phyloP scores from a whole-genome alignment of 2,329 filamentous ascomycete genomes.

The Phaeosphaeriaceae sp. region DNA sequence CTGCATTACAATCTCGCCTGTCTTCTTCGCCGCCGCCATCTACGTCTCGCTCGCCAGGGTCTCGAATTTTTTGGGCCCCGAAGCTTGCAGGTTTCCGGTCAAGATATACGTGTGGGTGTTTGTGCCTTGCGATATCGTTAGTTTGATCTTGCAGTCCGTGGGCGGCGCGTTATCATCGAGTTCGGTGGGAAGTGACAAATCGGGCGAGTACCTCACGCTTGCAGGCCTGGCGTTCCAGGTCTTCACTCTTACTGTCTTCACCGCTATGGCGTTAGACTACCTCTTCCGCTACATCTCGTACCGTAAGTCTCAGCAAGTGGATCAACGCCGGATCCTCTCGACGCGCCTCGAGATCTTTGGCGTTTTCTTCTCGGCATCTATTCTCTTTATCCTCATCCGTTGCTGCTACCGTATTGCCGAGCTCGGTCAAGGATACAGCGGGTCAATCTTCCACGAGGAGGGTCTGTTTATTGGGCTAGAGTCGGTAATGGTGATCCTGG shows the following conservation, averaged over 20 bases:
- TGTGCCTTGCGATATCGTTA: neutral
- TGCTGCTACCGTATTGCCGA: too few species aligned
- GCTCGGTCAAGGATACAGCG: too few species aligned
- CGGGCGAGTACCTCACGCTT: neutral
- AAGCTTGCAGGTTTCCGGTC: neutral
- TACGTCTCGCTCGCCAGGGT: neutral
- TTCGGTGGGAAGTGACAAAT: neutral
- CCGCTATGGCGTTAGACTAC: too few species aligned
- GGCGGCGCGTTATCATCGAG: neutral
- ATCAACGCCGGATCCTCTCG: too few species aligned
- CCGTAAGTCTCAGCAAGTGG: too few species aligned
- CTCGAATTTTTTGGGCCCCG: neutral
- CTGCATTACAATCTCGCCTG: neutral
- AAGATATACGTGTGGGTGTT: neutral
- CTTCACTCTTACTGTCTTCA: neutral
- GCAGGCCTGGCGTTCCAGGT: neutral
- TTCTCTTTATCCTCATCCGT: too few species aligned
- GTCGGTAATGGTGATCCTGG: too few species aligned
- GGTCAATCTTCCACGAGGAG: too few species aligned
- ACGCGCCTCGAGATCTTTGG: too few species aligned
- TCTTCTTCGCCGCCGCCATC: neutral
- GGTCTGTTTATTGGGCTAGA: too few species aligned
- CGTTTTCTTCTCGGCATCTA: too few species aligned
- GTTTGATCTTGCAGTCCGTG: neutral
- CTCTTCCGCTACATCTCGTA: too few species aligned